Conservation (phyloP, 768 basidiomycete species). For the Trametes meyenii region DNA sequence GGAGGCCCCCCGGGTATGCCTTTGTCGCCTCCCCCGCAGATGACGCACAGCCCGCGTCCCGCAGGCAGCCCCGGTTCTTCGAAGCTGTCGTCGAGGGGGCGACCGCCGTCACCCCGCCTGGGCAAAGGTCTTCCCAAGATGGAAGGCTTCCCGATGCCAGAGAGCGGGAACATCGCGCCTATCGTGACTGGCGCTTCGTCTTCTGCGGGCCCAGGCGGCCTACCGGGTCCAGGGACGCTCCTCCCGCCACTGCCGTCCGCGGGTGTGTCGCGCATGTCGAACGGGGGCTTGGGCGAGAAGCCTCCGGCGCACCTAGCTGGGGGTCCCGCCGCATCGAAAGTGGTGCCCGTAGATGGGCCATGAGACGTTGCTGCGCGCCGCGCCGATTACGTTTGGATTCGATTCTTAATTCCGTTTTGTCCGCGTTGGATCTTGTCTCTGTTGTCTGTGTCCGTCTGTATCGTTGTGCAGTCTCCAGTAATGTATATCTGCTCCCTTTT, state of each 20-base stretch:
- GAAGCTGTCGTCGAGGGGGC: conserved; percentile 8
- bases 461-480: too few species aligned
- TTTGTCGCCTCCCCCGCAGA: conserved; percentile 18
- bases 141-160: conserved; percentile 15
- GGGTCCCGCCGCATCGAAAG: conserved; percentile 12
- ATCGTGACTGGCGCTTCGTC: background rate
- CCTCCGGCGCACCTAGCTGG: background rate
- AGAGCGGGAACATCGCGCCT: conserved; percentile 18
- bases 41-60: conserved; percentile 14
- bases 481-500: too few species aligned
- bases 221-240: background rate
- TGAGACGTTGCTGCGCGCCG: background rate
- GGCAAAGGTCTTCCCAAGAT: conserved; percentile 17
- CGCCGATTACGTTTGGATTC: too few species aligned
- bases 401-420: too few species aligned
- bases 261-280: conserved; percentile 13
- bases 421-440: too few species aligned
- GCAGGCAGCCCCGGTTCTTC: conserved; percentile 22
- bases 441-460: too few species aligned
- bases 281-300: conserved; percentile 12
- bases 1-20: conserved; percentile 14
- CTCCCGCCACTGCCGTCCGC: conserved; percentile 15
- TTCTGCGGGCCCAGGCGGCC: background rate
- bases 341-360: conserved; percentile 26
- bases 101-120: conserved; percentile 20